These are phyloP conservation scores for Termitomyces sp. DNA, from an alignment of 768 basidiomycete species.

Conservation along the genomic window DNA sequence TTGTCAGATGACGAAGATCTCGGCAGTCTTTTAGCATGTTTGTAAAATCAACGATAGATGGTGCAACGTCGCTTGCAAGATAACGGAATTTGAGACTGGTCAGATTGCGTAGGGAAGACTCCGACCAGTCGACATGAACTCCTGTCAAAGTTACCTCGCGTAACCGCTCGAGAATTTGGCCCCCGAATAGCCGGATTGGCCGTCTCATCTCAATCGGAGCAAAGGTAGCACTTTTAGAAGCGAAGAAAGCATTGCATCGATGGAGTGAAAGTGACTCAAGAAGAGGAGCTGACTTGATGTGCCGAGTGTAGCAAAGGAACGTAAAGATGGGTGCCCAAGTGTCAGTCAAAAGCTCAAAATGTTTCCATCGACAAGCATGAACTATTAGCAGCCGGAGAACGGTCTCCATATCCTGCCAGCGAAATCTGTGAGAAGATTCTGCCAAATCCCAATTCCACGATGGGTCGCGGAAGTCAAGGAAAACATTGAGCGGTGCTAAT, in stretches of 20 bases:
- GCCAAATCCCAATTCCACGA: slow-evolving; percentile 46
- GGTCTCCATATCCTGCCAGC: slow-evolving; percentile 36
- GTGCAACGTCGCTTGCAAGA: slow-evolving; percentile 52
- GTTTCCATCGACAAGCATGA: slow-evolving; percentile 41
- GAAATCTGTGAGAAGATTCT: slow-evolving; percentile 38
- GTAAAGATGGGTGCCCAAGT: slow-evolving; percentile 55
- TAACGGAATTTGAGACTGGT: slow-evolving; percentile 47
- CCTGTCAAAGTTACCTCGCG: slow-evolving; percentile 43
- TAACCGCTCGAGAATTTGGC: slow-evolving; percentile 25
- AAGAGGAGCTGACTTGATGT: slow-evolving; percentile 25
- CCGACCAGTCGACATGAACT: slow-evolving; percentile 52
- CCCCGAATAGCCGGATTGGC: slow-evolving; percentile 43
- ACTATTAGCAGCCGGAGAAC: slow-evolving; percentile 39
- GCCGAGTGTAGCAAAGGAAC: slow-evolving; percentile 37
- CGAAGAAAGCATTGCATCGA: slow-evolving; percentile 56
- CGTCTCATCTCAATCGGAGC: slow-evolving; percentile 31
- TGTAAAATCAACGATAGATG: slow-evolving; percentile 39
- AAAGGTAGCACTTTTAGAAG: slow-evolving; percentile 36
- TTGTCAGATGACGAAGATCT: slow-evolving; percentile 33
- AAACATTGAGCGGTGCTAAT: slow-evolving; percentile 39
- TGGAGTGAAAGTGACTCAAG: slow-evolving; percentile 39
- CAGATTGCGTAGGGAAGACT: slow-evolving; percentile 34
- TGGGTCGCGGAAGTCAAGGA: slow-evolving; percentile 55
- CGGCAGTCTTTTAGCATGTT: slow-evolving; percentile 36
- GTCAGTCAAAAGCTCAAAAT: slow-evolving; percentile 46